Base-by-base conservation (phyloP, 2,329 filamentous ascomycete genomes). In the Botrytis galanthina region DNA sequence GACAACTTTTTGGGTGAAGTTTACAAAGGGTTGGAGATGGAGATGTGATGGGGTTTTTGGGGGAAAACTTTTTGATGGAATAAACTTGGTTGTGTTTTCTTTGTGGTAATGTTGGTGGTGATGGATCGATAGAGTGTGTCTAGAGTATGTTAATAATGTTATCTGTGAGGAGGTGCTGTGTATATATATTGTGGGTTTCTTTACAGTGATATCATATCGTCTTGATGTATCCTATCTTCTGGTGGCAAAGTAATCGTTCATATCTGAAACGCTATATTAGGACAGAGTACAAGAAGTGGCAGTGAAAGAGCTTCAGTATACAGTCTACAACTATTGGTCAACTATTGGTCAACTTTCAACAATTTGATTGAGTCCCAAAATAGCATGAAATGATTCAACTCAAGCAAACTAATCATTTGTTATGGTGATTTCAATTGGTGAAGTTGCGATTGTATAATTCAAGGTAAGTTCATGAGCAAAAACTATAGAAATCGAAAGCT, bases 121-220 rank as follows among this genome's bases (percentile, higher is more conserved):
- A 60, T 61, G 37, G 8, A 39, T 61, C 9, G 8, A 39, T 39
- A 39, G 37, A 39, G 1, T 39, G 37, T 39, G 35, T 61, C 22
- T 39, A 61, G 4, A 39, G 12, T 39, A 0, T 6, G 32, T 26
- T 9, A 7, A 35, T 0, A 12, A 18, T 26, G 20, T n/a, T 61
- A 4, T 60, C 57, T 60, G 4, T 37, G 32, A 39, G 5, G 20
- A n/a, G 7, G 5, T 54, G 5, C 12, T 51, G 12, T 3, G 1
- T 54, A 3, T n/a, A 6, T 51, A 54, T 14, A n/a, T 16, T 6
- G 14, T 26, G 9, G 26, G 12, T n/a, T 54, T 54, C 48, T 54
- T n/a, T 16, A n/a, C 1, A 16, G 2, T n/a, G 12, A 54, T 0
- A n/a, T 7, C 3, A 54, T 0, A n/a, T 7, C 3, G 26, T 54